phyloP scores from a whole-genome alignment of 176 grass and related monocot genomes.

The Carex myosuroides region DNA sequence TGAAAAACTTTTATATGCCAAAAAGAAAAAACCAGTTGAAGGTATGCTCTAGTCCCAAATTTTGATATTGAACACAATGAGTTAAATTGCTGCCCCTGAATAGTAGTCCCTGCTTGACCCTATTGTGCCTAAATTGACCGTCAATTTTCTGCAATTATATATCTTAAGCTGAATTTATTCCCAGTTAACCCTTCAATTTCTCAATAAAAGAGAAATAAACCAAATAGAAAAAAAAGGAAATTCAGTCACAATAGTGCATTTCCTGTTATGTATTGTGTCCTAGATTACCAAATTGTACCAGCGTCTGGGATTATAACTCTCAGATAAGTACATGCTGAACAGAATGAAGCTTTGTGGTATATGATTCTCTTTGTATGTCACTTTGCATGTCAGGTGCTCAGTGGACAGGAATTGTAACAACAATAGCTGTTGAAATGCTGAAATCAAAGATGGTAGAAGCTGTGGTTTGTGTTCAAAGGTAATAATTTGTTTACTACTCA shows the following conservation, averaged over 20 bases:
- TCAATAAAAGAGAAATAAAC: neutral
- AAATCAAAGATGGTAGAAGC: constrained; percentile 84
- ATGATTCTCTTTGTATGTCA: constrained; percentile 21
- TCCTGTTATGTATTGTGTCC: neutral
- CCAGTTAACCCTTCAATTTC: neutral
- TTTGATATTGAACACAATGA: neutral
- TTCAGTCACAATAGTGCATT: neutral
- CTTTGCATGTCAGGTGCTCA: constrained; percentile 55
- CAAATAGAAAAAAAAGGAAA: neutral
- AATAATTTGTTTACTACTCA: neutral
- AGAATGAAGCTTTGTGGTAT: neutral
- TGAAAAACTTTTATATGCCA: constrained; percentile 73
- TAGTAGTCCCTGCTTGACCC: neutral
- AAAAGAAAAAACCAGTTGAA: constrained; percentile 69
- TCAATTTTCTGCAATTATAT: neutral
- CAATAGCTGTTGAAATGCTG: constrained; percentile 92
- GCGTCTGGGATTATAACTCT: neutral
- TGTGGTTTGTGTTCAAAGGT: constrained; percentile 97
- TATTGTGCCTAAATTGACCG: neutral
- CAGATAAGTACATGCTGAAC: neutral
- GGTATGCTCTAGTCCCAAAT: constrained; percentile 26
- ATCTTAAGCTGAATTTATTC: neutral
- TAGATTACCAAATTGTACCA: neutral
- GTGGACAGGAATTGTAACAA: constrained; percentile 88
- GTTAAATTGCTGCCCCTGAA: neutral